Base-by-base conservation (phyloP, 2,329 filamentous ascomycete genomes). In the Trichophaea hybrida region DNA sequence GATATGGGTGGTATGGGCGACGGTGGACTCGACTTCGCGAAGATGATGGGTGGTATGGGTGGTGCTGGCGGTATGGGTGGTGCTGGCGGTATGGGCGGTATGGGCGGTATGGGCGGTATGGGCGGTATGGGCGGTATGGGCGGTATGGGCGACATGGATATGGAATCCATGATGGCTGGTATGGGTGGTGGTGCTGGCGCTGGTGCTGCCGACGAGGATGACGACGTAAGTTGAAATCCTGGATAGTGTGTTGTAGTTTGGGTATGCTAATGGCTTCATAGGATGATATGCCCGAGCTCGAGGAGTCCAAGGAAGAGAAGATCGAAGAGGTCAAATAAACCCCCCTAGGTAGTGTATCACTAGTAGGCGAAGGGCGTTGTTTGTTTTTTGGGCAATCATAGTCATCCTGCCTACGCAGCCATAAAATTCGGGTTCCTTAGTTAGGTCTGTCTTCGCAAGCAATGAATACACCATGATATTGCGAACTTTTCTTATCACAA, bases 11-110 rank as follows among this genome's bases (percentile, higher is more conserved):
- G 66, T 50, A 63, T 58, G 53, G 71, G 68, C 59, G 70, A 68
- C 17, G 83, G 86, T 69, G 87, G 86, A 69, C 91, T 95, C 71
- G 89, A 94, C 75, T 94, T 94, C 82, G 91, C 86, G 70, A 94
- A 94, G 79, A 84, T 95, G 55, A 55, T 55, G 53, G 15, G 32
- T 64, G 24, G 24, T 24, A 55, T 55, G 53, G 85, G 83, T 65
- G 84, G 78, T 64, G 74, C 74, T 64, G 74, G 72, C 51, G 80
- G 77, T 32, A 67, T 69, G 60, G 83, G 86, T 69, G 87, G 79
- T 94, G 51, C 51, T 60, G 58, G 33, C 12, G 84, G 71, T 31
- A 64, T 66, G 64, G 59, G 65, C 54, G 75, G 75, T 59, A 68
- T 68, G 61, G 68, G 65, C 24, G 67, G 66, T 50, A 63, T 58